A percentile compares a stretch with the other conserved stretches of the same genome.
phyloP scores from a whole-genome alignment of 768 basidiomycete genomes.

The Auriscalpium microsporum region DNA sequence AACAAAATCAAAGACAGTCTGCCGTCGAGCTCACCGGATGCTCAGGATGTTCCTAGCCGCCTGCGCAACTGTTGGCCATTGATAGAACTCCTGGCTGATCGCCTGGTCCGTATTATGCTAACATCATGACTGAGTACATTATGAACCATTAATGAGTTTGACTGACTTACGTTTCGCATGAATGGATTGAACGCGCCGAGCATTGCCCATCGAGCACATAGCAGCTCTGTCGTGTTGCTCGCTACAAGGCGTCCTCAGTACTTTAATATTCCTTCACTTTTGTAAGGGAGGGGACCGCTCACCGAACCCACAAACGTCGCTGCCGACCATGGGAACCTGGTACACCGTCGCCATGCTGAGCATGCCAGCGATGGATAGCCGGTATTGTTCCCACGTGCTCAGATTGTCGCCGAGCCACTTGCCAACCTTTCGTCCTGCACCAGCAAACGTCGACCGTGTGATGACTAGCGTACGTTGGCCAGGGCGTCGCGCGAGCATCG shows the following conservation, averaged over 20 bases:
- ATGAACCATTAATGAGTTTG: background rate
- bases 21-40: slow-evolving; percentile 36
- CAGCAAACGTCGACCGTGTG: slow-evolving; percentile 67
- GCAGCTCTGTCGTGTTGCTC: slow-evolving; percentile 53
- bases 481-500: slow-evolving; percentile 56
- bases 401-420: slow-evolving; percentile 72
- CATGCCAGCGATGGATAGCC: slow-evolving; percentile 53
- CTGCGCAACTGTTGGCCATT: slow-evolving; percentile 47
- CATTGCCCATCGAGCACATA: slow-evolving; percentile 72
- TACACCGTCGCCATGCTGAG: slow-evolving; percentile 54
- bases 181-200: slow-evolving; percentile 74
- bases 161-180: slow-evolving; percentile 55
- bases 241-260: slow-evolving; percentile 22
- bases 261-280: background rate
- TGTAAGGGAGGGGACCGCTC: too few relatives aligned
- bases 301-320: slow-evolving; percentile 33
- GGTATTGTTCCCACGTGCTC: slow-evolving; percentile 51
- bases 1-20: background rate
- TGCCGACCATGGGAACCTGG: slow-evolving; percentile 69
- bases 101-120: slow-evolving; percentile 48
- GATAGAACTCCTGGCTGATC: slow-evolving; percentile 60
- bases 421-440: slow-evolving; percentile 57
- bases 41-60: slow-evolving; percentile 54
- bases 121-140: background rate
- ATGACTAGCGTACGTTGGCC: slow-evolving; percentile 54